Percentiles rank a stretch among this genome's conserved stretches.
These are phyloP conservation scores for Globisporangium irregulare DNA, from an alignment of 352 stramenopile genomes.

Conservation along the genomic window DNA sequence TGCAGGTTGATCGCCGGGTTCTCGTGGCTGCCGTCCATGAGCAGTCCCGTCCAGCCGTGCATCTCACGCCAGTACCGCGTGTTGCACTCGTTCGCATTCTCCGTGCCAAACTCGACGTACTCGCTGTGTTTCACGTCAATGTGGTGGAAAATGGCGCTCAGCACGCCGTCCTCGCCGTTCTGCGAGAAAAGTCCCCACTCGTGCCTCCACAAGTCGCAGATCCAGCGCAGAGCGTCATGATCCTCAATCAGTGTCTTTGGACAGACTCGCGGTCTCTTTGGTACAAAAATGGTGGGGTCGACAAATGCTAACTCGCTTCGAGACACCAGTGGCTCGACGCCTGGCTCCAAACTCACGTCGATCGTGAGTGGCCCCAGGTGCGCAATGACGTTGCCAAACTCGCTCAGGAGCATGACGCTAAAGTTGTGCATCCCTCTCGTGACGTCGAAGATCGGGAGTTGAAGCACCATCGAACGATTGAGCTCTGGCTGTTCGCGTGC, in stretches of 20 bases:
- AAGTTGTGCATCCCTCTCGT: conserved; percentile 26
- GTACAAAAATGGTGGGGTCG: conserved; percentile 19
- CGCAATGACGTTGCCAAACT: conserved; percentile 41
- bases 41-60: conserved; percentile 47
- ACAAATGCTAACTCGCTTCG: conserved; percentile 20
- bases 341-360: conserved; percentile 5
- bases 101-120: conserved; percentile 71
- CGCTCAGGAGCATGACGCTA: conserved; percentile 41
- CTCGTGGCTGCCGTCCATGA: conserved; percentile 54
- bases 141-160: conserved; percentile 54
- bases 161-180: conserved; percentile 70
- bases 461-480: conserved; percentile 29
- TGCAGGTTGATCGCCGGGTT: conserved; percentile 51
- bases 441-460: conserved; percentile 32
- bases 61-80: conserved; percentile 48
- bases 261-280: conserved; percentile 24
- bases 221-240: conserved; percentile 25
- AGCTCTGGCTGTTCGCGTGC: conserved; percentile 10
- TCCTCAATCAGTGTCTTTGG: conserved; percentile 13
- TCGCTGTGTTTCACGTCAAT: conserved; percentile 31
- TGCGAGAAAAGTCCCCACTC: conserved; percentile 66
- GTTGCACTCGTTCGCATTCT: conserved; percentile 58
- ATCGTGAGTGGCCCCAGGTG: conserved; percentile 21
- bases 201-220: conserved; percentile 59
- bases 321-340: not conserved